Conservation (phyloP, 148 eudicot genomes). For the Salicornia ramosissima region DNA sequence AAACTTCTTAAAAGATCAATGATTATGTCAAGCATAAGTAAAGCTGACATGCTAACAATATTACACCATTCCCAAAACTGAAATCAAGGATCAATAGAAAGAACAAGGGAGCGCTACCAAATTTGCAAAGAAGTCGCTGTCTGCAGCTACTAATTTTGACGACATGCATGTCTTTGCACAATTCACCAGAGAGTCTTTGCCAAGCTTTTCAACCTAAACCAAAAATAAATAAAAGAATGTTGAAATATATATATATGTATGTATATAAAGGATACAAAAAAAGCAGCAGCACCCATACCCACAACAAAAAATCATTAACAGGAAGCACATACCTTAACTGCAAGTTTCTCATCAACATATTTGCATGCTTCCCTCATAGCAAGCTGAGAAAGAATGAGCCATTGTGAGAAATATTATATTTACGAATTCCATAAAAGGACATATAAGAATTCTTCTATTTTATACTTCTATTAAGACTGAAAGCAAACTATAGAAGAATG, state of each 20-base stretch:
- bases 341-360: conserved; percentile 89
- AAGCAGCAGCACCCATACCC: background rate
- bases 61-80: background rate
- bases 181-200: conserved; percentile 81
- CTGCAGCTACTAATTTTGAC: conserved; percentile 70
- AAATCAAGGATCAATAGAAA: background rate
- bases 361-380: conserved; percentile 99
- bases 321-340: conserved; percentile 59
- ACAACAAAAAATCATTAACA: background rate
- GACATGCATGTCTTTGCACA: conserved; percentile 99
- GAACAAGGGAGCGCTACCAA: conserved; percentile 40
- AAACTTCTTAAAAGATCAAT: background rate
- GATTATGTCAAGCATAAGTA: background rate
- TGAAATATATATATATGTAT: too few species aligned
- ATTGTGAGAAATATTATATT: background rate
- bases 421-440: background rate
- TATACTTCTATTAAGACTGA: background rate
- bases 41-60: background rate
- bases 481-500: background rate
- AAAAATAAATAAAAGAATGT: background rate
- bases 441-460: background rate
- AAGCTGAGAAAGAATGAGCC: conserved; percentile 50
- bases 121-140: conserved; percentile 83
- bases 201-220: conserved; percentile 84
- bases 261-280: background rate